Base-by-base conservation (phyloP, 2,329 filamentous ascomycete genomes). In the Xylariaceae sp. region DNA sequence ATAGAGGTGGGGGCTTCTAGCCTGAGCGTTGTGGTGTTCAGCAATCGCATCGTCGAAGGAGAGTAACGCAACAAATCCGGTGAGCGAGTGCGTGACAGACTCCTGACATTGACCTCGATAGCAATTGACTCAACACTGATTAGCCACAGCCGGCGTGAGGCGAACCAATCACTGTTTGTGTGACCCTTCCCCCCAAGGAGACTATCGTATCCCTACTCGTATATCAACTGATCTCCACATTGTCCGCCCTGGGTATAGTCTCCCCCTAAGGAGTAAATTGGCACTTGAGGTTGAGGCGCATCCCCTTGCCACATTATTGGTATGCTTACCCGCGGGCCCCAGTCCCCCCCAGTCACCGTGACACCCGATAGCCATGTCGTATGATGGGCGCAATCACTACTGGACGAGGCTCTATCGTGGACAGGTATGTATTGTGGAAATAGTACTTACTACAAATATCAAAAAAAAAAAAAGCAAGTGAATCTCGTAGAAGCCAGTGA, bases 1-100 rank as follows among this genome's bases (percentile, higher is more conserved):
- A 11, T 15, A 11, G 18, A 18, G 4, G n/a, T 5, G 23, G 55
- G 56, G 6, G 35, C 47, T 35, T 55, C 51, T 18, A 60, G 55
- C 17, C 11, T 39, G n/a, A 47, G 17, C 3, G n/a, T 56, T 51
- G 2, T 10, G 1, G 51, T 60, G 11, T 60, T 51, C 13, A 60
- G 54, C n/a, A 60, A 45, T 51, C 54, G 30, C 55, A 57, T 60
- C 11, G 48, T 9, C 30, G 15, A 50, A n/a, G 30, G 11, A 34
- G 18, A 34, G 23, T 34, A 15, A 35, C 4, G 11, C 23, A 51
- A 15, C 15, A 18, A 18, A 15, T 9, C 50, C n/a, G 17, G 18
- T 34, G 39, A 52, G n/a, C 37, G 3, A 6, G 18, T 13, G 23
- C 23, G 11, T 8, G 10, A 37, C 11, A 3, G 50, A 6, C 4